Percentiles rank a stretch among this genome's conserved stretches.
These are phyloP conservation scores for Fusarium sp. DNA, from an alignment of 2,329 filamentous ascomycete genomes.

Conservation along the genomic window DNA sequence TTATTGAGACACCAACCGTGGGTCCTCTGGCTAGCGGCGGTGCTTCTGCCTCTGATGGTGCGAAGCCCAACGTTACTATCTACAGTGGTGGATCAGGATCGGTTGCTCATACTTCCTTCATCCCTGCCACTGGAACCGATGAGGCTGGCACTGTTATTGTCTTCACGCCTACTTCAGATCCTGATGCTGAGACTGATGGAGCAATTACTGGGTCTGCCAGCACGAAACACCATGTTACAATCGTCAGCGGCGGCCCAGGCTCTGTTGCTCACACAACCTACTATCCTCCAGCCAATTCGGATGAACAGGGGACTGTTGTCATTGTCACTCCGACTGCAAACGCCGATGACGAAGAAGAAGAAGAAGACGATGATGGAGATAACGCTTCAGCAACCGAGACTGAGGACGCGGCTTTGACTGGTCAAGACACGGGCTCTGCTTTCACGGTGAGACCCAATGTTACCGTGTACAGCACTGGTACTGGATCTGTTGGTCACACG, in stretches of 20 bases:
- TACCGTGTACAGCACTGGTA: not conserved
- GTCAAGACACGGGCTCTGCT: not conserved
- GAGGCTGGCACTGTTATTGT: conserved; percentile 10
- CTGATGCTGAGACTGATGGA: not conserved
- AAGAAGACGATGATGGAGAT: not conserved
- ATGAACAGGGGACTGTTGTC: conserved; percentile 3
- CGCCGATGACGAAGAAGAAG: not conserved
- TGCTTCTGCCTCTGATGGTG: not conserved
- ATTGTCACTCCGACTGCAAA: conserved; percentile 1
- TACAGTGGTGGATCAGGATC: not conserved
- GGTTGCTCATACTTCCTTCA: not conserved
- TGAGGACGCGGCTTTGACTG: not conserved
- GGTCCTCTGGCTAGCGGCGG: not conserved
- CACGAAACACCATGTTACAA: not conserved
- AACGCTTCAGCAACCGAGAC: not conserved
- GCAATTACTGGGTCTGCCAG: not conserved
- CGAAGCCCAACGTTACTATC: conserved; percentile 10
- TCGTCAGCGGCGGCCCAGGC: not conserved
- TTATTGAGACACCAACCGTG: conserved; percentile 8
- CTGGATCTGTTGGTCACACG: not conserved
- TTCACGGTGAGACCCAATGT: not conserved
- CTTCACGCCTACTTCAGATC: not conserved
- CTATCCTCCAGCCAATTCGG: not conserved
- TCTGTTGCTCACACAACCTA: not conserved
- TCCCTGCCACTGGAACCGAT: not conserved